Conservation (phyloP, 2,329 filamentous ascomycete genomes). For the Sporothrix dimorphospora region DNA sequence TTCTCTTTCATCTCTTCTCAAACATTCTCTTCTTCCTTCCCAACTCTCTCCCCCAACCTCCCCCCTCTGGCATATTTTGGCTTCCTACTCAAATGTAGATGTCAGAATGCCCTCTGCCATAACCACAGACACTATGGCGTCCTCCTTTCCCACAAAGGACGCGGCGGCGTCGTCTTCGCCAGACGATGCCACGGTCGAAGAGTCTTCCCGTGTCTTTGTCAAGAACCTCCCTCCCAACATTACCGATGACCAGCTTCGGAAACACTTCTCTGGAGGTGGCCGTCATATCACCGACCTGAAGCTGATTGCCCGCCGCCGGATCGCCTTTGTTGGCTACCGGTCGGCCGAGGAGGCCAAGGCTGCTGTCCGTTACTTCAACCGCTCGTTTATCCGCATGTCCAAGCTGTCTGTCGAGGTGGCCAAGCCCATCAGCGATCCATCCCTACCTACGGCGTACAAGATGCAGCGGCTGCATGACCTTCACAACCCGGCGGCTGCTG, state of each 20-base stretch:
- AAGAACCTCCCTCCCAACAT: constrained; percentile 83
- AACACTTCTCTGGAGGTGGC: constrained; percentile 78
- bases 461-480: constrained; percentile 28
- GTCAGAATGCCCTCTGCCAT: constrained; percentile 31
- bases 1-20: background rate
- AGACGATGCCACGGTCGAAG: constrained; percentile 36
- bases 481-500: constrained; percentile 4
- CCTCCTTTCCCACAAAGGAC: constrained; percentile 18
- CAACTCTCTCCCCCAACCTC: background rate
- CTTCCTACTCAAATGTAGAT: constrained; percentile 19
- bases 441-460: constrained; percentile 39
- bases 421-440: constrained; percentile 61
- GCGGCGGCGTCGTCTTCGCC: constrained; percentile 12
- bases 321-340: constrained; percentile 95
- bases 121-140: constrained; percentile 24
- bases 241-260: constrained; percentile 80
- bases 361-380: constrained; percentile 95
- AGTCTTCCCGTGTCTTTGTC: constrained; percentile 75
- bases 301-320: constrained; percentile 84
- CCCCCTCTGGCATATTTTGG: background rate
- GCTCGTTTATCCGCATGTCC: constrained; percentile 92
- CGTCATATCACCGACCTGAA: constrained; percentile 87
- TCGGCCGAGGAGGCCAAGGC: constrained; percentile 75
- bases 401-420: constrained; percentile 90
- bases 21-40: background rate